Conservation (phyloP, 805 yeast genomes). For the Cyberlindnera mycetangii region DNA sequence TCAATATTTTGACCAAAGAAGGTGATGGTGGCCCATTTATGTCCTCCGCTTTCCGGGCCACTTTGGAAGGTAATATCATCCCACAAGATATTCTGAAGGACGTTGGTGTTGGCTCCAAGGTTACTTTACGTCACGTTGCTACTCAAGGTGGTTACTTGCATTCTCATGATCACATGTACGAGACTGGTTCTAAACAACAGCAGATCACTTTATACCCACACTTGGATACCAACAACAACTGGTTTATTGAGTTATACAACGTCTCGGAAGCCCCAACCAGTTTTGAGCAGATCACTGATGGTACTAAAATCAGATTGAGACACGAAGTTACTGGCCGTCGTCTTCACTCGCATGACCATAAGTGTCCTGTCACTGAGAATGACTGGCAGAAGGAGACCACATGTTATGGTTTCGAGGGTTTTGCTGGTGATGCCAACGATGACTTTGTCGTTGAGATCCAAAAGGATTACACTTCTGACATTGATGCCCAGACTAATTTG, state of each 20-base stretch:
- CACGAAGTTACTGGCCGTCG: constrained; percentile 60
- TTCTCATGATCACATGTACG: constrained; percentile 70
- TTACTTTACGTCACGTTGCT: constrained; percentile 64
- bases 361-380: constrained; percentile 67
- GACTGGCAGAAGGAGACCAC: constrained; percentile 88
- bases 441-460: constrained; percentile 77
- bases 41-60: constrained; percentile 68
- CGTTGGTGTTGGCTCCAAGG: constrained; percentile 69
- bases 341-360: constrained; percentile 80
- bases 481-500: constrained; percentile 51
- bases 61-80: constrained; percentile 56
- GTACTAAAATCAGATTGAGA: constrained; percentile 65
- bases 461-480: constrained; percentile 44
- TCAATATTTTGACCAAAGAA: constrained; percentile 51
- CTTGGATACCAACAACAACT: constrained; percentile 68
- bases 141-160: constrained; percentile 82
- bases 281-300: constrained; percentile 63
- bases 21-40: constrained; percentile 74
- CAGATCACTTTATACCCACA: constrained; percentile 81
- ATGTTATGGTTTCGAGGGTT: constrained; percentile 73
- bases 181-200: constrained; percentile 81
- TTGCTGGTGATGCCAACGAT: constrained; percentile 81
- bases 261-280: constrained; percentile 51
- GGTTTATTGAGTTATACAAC: constrained; percentile 69
- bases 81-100: constrained; percentile 58